These are phyloP conservation scores for Teunomyces barrocoloradensis DNA, from an alignment of 805 yeast genomes.

Conservation along the genomic window DNA sequence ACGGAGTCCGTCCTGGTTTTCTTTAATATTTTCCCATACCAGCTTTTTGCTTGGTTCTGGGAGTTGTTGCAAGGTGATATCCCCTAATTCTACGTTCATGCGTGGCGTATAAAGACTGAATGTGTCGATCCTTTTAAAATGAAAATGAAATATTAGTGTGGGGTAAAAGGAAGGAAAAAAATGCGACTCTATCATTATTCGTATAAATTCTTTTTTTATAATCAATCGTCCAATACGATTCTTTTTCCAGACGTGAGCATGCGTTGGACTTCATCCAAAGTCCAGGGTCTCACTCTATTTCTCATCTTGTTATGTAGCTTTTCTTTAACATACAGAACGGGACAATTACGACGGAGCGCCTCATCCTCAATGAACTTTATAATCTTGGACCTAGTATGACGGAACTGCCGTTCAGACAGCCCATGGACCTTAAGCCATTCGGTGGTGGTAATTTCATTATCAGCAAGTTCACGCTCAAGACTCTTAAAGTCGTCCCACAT, in stretches of 20 bases:
- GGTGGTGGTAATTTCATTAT: constrained; percentile 22
- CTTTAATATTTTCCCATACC: background rate
- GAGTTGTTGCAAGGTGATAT: background rate
- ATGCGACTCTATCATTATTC: constrained; percentile 1
- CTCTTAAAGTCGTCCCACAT: constrained; percentile 36
- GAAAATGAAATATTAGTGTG: background rate
- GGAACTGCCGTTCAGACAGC: constrained; percentile 25
- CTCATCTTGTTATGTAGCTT: constrained; percentile 27
- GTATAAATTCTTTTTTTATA: background rate
- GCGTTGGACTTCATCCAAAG: constrained; percentile 31
- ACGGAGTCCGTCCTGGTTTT: constrained; percentile 11
- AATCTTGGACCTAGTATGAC: constrained; percentile 27
- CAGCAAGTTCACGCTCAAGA: constrained; percentile 21
- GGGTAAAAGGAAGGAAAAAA: background rate
- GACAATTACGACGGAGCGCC: constrained; percentile 16
- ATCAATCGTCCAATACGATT: constrained; percentile 19
- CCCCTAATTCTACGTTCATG: background rate
- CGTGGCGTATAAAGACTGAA: background rate
- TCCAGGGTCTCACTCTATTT: constrained; percentile 28
- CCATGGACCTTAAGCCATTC: constrained; percentile 34
- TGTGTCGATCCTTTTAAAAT: background rate
- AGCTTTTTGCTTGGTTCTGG: background rate
- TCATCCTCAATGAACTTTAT: constrained; percentile 30
- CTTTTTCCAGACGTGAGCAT: constrained; percentile 28
- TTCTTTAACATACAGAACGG: constrained; percentile 24